Evolutionary conservation across 2,329 filamentous ascomycete genomes (phyloP).

Genomic region (Aspergillus amoenus): DNA sequence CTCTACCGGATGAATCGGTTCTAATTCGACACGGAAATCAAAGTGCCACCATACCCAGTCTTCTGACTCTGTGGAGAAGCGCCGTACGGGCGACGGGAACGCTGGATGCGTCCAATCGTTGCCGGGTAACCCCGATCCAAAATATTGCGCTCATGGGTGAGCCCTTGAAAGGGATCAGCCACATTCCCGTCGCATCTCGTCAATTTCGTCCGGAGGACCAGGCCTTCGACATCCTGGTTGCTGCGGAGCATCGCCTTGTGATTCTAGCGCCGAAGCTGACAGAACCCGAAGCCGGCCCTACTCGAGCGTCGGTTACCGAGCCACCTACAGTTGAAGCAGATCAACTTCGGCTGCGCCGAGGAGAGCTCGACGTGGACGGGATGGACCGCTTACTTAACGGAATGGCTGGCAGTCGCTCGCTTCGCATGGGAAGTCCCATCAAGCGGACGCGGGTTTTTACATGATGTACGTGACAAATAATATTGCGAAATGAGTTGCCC

Average conservation of each 20-base stretch:
- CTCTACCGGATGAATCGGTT: conserved; percentile 44
- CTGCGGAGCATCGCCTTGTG: conserved; percentile 42
- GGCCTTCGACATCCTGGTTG: conserved; percentile 41
- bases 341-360: conserved; percentile 42
- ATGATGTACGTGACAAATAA: conserved; percentile 18
- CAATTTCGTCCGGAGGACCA: conserved; percentile 23
- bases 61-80: conserved; percentile 46
- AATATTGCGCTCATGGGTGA: conserved; percentile 43
- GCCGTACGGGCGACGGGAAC: conserved; percentile 38
- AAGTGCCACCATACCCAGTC: conserved; percentile 43
- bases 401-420: conserved; percentile 37
- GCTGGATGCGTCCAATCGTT: conserved; percentile 40
- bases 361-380: conserved; percentile 48
- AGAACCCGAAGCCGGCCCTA: conserved; percentile 24
- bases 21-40: conserved; percentile 44
- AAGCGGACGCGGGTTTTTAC: conserved; percentile 39
- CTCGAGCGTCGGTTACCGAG: conserved; percentile 16
- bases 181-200: conserved; percentile 33
- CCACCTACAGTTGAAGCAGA: conserved; percentile 32
- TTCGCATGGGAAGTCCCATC: conserved; percentile 36
- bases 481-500: conserved; percentile 14
- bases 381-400: conserved; percentile 48
- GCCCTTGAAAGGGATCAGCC: conserved; percentile 37
- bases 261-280: conserved; percentile 34
- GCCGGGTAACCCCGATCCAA: conserved; percentile 38